Base-by-base conservation (phyloP, 2,329 filamentous ascomycete genomes). In the Botrytis medusae region DNA sequence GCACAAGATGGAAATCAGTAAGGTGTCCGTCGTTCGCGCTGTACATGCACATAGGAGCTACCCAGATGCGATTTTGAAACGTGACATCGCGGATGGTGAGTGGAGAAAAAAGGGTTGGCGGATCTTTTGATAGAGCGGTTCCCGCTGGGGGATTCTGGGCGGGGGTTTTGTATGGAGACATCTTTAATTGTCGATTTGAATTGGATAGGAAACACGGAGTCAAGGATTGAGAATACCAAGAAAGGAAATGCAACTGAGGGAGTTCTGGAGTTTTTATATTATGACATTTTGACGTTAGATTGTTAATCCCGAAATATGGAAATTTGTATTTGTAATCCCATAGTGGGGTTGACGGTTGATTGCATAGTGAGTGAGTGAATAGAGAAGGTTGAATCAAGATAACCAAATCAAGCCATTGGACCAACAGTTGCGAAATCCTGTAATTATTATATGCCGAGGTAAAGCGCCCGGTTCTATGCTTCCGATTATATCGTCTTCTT, bases 31-130 rank as follows among this genome's bases (percentile, higher is more conserved):
- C 51, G 16, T 75, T 63, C 12, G 80, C 80, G 12, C 77, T 79
- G 72, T 80, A 82, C 79, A 83, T 85, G 81, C 85, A 86, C 84
- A 86, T 84, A 18, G 85, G 85, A 5, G 83, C 82, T 59, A 86
- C 82, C 74, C 84, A 76, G 77, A 73, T 83, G 60, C 85, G 83
- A 74, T 86, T 86, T 54, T 83, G 84, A 64, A 86, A 81, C 9
- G 81, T 83, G 46, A 85, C 77, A 65, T 82, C 81, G 54, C 85
- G 81, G 69, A 86, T 82, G 64, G 80, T 84, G 57, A 87, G 77
- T 5, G 85, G 84, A 0, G 81, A 81, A 78, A 86, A 86, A 40
- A 86, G 78, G 5, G 78, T 80, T 59, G 81, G 81, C 7, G 80
- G 77, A 68, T 78, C 76, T 16, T 69, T 51, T 8, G 73, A 74